Evolutionary conservation across 2,329 filamentous ascomycete genomes (phyloP).

Genomic region (Xylariaceae sp.): DNA sequence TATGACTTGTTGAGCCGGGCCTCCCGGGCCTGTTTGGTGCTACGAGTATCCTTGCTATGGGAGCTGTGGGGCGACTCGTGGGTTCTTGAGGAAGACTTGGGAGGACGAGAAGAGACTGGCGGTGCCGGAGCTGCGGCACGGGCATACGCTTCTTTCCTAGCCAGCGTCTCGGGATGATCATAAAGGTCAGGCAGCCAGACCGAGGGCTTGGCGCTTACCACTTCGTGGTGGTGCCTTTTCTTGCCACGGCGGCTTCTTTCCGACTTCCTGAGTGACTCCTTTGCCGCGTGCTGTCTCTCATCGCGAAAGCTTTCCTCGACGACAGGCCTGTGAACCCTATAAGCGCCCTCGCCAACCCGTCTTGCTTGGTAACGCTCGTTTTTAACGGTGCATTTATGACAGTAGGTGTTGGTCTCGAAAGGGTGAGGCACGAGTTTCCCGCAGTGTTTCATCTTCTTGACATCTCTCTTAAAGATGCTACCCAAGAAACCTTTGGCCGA

Average conservation of each 20-base stretch:
- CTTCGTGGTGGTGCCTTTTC: constrained; percentile 4
- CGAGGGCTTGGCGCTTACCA: constrained; percentile 3
- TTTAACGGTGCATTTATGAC: constrained; percentile 15
- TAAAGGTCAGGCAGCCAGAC: constrained; percentile 21
- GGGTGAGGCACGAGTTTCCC: constrained; percentile 17
- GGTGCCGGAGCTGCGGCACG: constrained; percentile 11
- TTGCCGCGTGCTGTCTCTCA: constrained; percentile 6
- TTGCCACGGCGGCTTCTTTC: constrained; percentile 1
- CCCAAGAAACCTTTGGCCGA: constrained; percentile 14
- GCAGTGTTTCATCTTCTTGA: constrained; percentile 14
- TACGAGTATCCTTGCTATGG: background rate
- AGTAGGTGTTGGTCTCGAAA: constrained; percentile 9
- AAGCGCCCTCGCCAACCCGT: constrained; percentile 17
- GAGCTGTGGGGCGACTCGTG: background rate
- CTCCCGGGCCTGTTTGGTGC: background rate
- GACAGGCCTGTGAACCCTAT: constrained; percentile 10
- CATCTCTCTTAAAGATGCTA: constrained; percentile 9
- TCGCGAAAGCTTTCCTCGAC: constrained; percentile 11
- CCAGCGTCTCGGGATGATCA: constrained; percentile 14
- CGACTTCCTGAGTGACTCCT: constrained; percentile 2
- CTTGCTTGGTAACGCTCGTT: constrained; percentile 4
- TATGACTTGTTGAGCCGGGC: background rate
- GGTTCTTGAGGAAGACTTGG: background rate
- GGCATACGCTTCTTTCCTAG: constrained; percentile 9
- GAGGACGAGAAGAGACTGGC: constrained; percentile 9